Evolutionary conservation across 345 rosid genomes (phyloP), one percentile per base, ranked within the genome.

Genomic region (Lagerstroemia speciosa): DNA sequence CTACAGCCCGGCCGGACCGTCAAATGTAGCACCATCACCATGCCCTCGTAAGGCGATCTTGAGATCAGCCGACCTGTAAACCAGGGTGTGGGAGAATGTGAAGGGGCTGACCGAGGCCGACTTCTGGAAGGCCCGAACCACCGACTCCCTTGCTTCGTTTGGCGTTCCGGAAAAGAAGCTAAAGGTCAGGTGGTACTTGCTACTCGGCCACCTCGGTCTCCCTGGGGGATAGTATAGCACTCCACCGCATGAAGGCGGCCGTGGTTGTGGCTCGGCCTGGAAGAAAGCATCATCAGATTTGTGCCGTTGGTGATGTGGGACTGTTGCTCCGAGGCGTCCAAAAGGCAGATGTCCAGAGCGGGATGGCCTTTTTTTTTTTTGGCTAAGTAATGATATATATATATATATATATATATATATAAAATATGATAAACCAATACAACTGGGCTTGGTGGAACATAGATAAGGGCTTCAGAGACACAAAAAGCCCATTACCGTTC

Each of bases 101-200:
- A 84, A 76, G 11, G 62, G 82, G 0, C 74, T 69, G 11, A 33
- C 67, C 2, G 38, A 64, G 8, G 71, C 43, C 84, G 86, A 84
- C 55, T 70, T 60, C 6, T 15, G 5, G 27, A 75, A 78, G 17
- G 85, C 88, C 17, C 12, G 62, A 0, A 10, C 31, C 12, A 70
- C 77, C 1, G 81, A 69, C 2, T 0, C 4, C 3, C 26, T 48
- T 22, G 64, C 77, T 0, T 53, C 81, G 0, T 1, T 20, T 16
- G 66, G 46, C 38, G 71, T 73, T 19, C 36, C 65, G 0, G 70
- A 19, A 6, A 3, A 40, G 22, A 79, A 72, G 16, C 66, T 79
- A 8, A 75, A 81, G 30, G 79, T 71, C 22, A 84, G 76, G 2
- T 34, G 34, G 32, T 34, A 43, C 70, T 76, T 68, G 14, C 65